phyloP scores from a whole-genome alignment of 148 eudicot species.

The Rhododendron ovatum region DNA sequence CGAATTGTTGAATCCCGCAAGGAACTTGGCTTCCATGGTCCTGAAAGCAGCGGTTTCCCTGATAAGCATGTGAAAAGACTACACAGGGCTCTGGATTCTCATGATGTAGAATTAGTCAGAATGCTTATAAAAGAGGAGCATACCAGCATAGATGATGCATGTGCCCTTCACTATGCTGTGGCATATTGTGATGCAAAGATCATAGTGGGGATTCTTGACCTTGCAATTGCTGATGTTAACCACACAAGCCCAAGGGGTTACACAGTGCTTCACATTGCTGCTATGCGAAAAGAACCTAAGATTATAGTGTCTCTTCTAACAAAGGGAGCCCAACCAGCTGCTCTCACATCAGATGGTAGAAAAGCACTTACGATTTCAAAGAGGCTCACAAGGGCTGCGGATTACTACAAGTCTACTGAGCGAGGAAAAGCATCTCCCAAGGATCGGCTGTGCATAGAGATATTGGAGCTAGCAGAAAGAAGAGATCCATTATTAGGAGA shows the following conservation, averaged over 20 bases:
- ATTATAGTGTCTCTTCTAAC: slow-evolving; percentile 82
- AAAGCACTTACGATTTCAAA: slow-evolving; percentile 75
- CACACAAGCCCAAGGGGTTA: slow-evolving; percentile 49
- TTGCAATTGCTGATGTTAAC: slow-evolving; percentile 74
- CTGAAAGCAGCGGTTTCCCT: slow-evolving; percentile 43
- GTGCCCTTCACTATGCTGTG: slow-evolving; percentile 86
- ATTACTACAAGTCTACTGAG: slow-evolving; percentile 43
- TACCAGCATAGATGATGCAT: slow-evolving; percentile 69
- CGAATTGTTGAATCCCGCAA: slow-evolving; percentile 56
- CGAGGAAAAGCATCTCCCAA: slow-evolving; percentile 61
- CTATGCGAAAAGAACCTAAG: slow-evolving; percentile 88
- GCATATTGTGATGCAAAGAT: slow-evolving; percentile 86
- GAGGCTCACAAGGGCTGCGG: slow-evolving; percentile 67
- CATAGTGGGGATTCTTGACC: slow-evolving; percentile 72
- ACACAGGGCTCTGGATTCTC: slow-evolving; percentile 84
- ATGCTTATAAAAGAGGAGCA: slow-evolving; percentile 74
- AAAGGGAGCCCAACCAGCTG: slow-evolving; percentile 82
- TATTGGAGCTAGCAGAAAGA: slow-evolving; percentile 85
- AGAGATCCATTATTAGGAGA: slow-evolving; percentile 78
- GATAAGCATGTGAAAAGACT: slow-evolving; percentile 82
- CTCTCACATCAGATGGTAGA: slow-evolving; percentile 68
- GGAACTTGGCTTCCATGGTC: slow-evolving; percentile 44
- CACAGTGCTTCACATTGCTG: slow-evolving; percentile 84
- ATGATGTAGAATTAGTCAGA: slow-evolving; percentile 81
- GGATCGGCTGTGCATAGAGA: slow-evolving; percentile 88